phyloP scores from a whole-genome alignment of 495 filamentous ascomycete genomes.

The Pseudotulostoma volvatum region DNA sequence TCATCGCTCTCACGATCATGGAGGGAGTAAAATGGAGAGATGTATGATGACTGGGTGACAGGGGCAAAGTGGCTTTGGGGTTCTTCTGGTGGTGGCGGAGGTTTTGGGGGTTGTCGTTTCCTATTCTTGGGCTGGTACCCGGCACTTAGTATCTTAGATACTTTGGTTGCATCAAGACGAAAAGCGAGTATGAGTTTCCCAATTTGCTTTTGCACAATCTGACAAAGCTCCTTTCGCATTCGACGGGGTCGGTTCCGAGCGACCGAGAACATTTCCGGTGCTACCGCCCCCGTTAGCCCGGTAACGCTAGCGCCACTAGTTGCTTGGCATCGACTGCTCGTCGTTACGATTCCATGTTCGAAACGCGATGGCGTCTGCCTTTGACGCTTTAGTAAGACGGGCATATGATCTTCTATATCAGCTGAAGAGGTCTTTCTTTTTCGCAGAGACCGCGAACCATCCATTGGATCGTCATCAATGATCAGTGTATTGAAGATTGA shows the following conservation, averaged over 20 bases:
- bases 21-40: conserved; percentile 67
- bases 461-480: conserved; percentile 64
- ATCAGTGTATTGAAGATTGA: conserved; percentile 68
- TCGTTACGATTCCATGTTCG: conserved; percentile 6
- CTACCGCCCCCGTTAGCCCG: conserved; percentile 6
- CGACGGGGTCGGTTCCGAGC: conserved; percentile 22
- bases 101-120: conserved; percentile 23
- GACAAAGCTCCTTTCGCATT: conserved; percentile 20
- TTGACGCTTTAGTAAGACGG: conserved; percentile 29
- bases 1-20: conserved; percentile 80
- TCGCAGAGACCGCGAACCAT: conserved; percentile 69
- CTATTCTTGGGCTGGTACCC: conserved; percentile 19
- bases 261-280: conserved; percentile 8
- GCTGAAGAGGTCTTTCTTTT: conserved; percentile 58
- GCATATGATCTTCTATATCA: conserved; percentile 35
- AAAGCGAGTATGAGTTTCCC: conserved; percentile 41
- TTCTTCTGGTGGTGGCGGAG: conserved; percentile 16
- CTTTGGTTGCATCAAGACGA: conserved; percentile 38
- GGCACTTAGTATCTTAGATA: conserved; percentile 39
- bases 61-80: conserved; percentile 30
- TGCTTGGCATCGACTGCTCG: conserved; percentile 8
- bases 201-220: conserved; percentile 18
- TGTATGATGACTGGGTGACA: conserved; percentile 35
- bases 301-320: conserved; percentile 13
- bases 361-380: conserved; percentile 19